Conservation (phyloP, 2,329 filamentous ascomycete genomes). For the Fusarium dlaminii region DNA sequence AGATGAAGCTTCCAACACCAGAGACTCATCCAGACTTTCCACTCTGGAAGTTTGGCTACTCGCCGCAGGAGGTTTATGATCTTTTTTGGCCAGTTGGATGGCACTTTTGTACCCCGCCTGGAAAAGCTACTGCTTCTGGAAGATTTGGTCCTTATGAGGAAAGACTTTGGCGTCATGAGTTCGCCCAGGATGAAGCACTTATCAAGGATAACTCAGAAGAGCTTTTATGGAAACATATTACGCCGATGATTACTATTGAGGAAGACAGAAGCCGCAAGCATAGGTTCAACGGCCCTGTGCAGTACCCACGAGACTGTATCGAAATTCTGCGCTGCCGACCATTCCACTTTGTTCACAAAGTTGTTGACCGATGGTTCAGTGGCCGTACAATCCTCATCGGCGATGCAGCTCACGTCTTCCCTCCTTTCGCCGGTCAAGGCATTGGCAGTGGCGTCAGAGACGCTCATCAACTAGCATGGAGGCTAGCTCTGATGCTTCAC, state of each 20-base stretch:
- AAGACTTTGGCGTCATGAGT: background rate
- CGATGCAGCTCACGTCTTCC: background rate
- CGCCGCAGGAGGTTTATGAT: background rate
- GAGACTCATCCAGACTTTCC: background rate
- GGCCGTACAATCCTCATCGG: background rate
- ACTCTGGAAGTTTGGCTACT: background rate
- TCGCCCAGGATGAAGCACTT: background rate
- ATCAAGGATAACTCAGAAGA: background rate
- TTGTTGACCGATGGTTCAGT: background rate
- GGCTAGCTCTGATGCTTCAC: background rate
- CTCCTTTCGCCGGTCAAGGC: background rate
- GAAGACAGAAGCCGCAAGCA: background rate
- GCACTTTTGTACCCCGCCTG: background rate
- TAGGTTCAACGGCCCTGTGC: background rate
- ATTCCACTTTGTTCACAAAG: background rate
- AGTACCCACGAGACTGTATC: background rate
- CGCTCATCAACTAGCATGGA: background rate
- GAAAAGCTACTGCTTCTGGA: background rate
- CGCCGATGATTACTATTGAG: background rate
- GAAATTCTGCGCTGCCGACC: background rate
- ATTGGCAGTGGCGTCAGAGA: background rate
- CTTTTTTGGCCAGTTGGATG: background rate
- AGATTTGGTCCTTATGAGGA: background rate
- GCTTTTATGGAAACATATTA: background rate
- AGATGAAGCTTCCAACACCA: background rate